A percentile compares a stretch with the other conserved stretches of the same genome.
These are phyloP conservation scores for Poterioochromonas sp. DNA, from an alignment of 352 stramenopile species.

Conservation along the genomic window DNA sequence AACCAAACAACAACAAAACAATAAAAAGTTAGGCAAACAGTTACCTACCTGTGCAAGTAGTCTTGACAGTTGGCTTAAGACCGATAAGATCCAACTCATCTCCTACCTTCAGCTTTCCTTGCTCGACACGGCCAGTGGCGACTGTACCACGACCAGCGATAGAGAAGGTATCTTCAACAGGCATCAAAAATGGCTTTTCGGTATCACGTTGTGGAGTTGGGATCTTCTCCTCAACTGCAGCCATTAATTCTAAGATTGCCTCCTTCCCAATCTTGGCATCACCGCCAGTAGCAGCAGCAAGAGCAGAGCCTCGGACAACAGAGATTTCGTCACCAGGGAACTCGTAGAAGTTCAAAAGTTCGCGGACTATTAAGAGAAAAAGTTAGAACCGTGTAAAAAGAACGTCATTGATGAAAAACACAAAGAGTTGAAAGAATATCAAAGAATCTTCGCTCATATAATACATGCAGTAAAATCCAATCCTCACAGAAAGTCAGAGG, in stretches of 20 bases:
- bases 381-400: background rate
- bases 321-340: constrained; percentile 88
- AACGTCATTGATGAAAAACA: background rate
- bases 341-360: constrained; percentile 86
- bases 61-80: constrained; percentile 56
- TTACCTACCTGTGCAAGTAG: constrained; percentile 54
- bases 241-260: constrained; percentile 83
- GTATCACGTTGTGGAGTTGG: constrained; percentile 71
- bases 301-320: constrained; percentile 80
- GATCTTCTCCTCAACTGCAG: constrained; percentile 69
- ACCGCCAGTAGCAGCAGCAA: constrained; percentile 76
- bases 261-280: constrained; percentile 72
- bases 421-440: background rate
- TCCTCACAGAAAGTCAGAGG: constrained; percentile 17
- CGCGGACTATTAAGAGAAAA: constrained; percentile 52
- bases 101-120: constrained; percentile 65
- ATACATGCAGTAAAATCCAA: background rate
- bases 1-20: background rate
- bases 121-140: constrained; percentile 84
- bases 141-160: constrained; percentile 94
- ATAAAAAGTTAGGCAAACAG: background rate
- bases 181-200: constrained; percentile 93
- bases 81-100: constrained; percentile 74
- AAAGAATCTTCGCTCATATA: background rate
- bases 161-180: constrained; percentile 90